These are phyloP conservation scores for Astragalus membranaceus DNA, from an alignment of 306 rosid species.

Conservation along the genomic window DNA sequence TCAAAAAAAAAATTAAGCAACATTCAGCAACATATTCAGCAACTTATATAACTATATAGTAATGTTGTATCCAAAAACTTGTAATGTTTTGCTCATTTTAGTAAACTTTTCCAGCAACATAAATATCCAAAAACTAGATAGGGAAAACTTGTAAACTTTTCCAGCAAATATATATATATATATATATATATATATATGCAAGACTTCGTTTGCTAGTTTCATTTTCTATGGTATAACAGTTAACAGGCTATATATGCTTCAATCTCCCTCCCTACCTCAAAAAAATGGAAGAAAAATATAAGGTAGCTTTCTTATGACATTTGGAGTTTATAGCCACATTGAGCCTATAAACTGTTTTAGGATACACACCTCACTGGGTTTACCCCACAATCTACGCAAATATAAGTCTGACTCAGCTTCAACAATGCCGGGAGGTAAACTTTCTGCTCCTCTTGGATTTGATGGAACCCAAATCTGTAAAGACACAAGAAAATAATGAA, in stretches of 20 bases:
- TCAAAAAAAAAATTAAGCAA: no score
- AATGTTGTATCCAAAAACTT: no score
- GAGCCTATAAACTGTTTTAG: not conserved
- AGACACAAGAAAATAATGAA: constrained; percentile 1
- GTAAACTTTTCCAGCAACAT: no score
- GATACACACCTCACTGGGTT: constrained; percentile 83
- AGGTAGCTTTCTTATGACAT: not conserved
- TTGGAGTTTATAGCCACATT: not conserved
- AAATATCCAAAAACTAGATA: no score
- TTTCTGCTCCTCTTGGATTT: constrained; percentile 96
- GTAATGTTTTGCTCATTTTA: no score
- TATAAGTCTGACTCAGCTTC: constrained; percentile 73
- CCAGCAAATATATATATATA: no score
- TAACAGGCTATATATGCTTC: not conserved
- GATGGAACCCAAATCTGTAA: constrained; percentile 90
- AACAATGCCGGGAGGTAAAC: constrained; percentile 78
- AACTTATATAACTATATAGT: no score
- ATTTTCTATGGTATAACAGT: not conserved
- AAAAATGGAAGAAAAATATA: not conserved
- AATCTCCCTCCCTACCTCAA: not conserved
- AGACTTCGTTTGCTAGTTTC: not conserved
- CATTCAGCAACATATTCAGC: no score
- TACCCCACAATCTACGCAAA: constrained; percentile 90
- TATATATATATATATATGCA: not conserved
- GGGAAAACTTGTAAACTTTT: no score